Evolutionary conservation across 192 early-diverging fungal species (phyloP).

Genomic region (Umbelopsis sp.): DNA sequence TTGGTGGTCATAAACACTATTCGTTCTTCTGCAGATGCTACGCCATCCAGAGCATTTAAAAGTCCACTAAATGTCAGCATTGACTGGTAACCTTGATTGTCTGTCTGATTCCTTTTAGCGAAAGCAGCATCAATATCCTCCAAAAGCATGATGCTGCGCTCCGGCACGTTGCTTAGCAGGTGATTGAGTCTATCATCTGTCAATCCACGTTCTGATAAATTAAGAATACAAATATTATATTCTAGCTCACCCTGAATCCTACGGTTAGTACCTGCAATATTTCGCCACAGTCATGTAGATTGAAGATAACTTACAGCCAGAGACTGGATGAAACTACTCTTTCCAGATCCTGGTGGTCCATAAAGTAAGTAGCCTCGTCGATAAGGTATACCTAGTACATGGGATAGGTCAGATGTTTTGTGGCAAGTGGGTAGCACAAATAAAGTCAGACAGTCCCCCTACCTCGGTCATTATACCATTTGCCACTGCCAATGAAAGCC

Average conservation of each 20-base stretch:
- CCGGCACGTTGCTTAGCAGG: conserved; percentile 76
- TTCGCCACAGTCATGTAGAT: neutral
- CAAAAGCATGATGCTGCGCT: conserved; percentile 76
- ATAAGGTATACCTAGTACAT: conserved; percentile 73
- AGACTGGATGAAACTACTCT: conserved; percentile 92
- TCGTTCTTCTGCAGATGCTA: conserved; percentile 83
- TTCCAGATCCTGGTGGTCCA: conserved; percentile 89
- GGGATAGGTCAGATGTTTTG: neutral
- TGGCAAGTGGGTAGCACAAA: conserved; percentile 11
- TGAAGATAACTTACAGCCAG: conserved; percentile 52
- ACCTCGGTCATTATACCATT: conserved; percentile 83
- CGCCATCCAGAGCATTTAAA: conserved; percentile 88
- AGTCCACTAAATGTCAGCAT: conserved; percentile 87
- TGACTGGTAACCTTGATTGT: conserved; percentile 76
- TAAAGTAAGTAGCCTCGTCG: conserved; percentile 86
- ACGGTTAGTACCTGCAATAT: neutral
- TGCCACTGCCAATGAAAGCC: conserved; percentile 77
- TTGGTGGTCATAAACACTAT: conserved; percentile 95
- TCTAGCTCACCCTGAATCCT: conserved; percentile 63
- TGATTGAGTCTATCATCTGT: conserved; percentile 86
- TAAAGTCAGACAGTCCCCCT: conserved; percentile 11
- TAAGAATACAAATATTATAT: conserved; percentile 89
- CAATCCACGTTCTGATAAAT: conserved; percentile 78
- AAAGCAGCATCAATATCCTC: conserved; percentile 90
- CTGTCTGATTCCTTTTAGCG: conserved; percentile 64